Conservation (phyloP, 208 protist genomes). For the Herpetomonas tarakana region DNA sequence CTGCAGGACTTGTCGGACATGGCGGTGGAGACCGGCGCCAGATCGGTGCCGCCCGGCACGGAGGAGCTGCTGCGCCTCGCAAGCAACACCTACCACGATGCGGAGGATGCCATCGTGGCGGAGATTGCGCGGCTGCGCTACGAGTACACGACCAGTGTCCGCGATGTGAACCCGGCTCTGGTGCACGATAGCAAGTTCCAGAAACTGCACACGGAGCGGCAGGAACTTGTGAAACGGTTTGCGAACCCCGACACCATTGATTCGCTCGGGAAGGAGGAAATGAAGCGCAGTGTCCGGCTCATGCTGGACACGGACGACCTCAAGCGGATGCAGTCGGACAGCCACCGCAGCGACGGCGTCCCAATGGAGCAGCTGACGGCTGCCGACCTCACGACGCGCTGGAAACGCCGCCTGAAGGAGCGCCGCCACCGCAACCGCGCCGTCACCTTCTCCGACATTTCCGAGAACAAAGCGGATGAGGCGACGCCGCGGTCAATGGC, state of each 20-base stretch:
- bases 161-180: constrained; percentile 50
- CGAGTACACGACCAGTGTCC: constrained; percentile 33
- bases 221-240: constrained; percentile 16
- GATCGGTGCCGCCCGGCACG: neutral
- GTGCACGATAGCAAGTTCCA: constrained; percentile 29
- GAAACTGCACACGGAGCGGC: constrained; percentile 35
- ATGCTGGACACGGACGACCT: constrained; percentile 42
- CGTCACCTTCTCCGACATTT: constrained; percentile 39
- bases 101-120: constrained; percentile 13
- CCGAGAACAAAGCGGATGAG: constrained; percentile 2
- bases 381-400: constrained; percentile 36
- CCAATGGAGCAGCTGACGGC: constrained; percentile 16
- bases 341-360: constrained; percentile 9
- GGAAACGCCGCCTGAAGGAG: constrained; percentile 29
- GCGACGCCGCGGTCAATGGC: neutral
- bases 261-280: constrained; percentile 44
- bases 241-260: constrained; percentile 31
- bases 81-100: constrained; percentile 4
- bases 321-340: constrained; percentile 13
- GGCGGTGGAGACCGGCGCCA: neutral
- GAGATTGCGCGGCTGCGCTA: constrained; percentile 21
- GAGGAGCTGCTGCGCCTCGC: neutral
- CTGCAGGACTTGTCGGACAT: neutral
- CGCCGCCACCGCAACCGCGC: constrained; percentile 30
- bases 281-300: constrained; percentile 51